phyloP scores from a whole-genome alignment of 1,139 yeast genomes.

The Taphrina sp. region DNA sequence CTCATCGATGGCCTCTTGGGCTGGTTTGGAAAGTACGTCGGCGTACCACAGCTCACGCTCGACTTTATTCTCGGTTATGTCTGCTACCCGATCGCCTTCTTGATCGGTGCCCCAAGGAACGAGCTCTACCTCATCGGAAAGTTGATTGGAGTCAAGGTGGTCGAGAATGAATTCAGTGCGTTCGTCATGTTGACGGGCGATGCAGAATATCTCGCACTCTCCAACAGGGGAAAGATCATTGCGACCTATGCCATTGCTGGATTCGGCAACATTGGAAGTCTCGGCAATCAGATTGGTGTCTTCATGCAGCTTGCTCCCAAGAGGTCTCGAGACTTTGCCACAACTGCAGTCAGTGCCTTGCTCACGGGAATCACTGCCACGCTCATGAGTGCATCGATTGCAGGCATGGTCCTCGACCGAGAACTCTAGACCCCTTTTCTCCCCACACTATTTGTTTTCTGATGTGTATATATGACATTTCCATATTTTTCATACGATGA shows the following conservation, averaged over 20 bases:
- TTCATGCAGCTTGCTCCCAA: slow-evolving; percentile 59
- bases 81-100: slow-evolving; percentile 58
- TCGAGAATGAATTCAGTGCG: slow-evolving; percentile 66
- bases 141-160: slow-evolving; percentile 59
- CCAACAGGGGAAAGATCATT: slow-evolving; percentile 56
- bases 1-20: slow-evolving; percentile 58
- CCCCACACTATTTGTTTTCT: too few species aligned
- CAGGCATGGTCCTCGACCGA: slow-evolving; percentile 59
- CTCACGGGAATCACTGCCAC: slow-evolving; percentile 59
- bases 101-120: slow-evolving; percentile 60
- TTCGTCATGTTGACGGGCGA: slow-evolving; percentile 49
- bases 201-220: slow-evolving; percentile 53
- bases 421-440: slow-evolving; percentile 5
- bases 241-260: slow-evolving; percentile 60
- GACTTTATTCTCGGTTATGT: slow-evolving; percentile 54
- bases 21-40: slow-evolving; percentile 68
- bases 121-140: slow-evolving; percentile 56
- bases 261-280: slow-evolving; percentile 62
- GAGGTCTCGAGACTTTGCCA: slow-evolving; percentile 53
- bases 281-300: slow-evolving; percentile 65
- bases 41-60: slow-evolving; percentile 53
- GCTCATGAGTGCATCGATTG: slow-evolving; percentile 60
- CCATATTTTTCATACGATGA: too few species aligned
- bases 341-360: slow-evolving; percentile 54
- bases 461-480: too few species aligned